phyloP scores from a whole-genome alignment of 2,329 filamentous ascomycete species.

The Tothia fuscella region DNA sequence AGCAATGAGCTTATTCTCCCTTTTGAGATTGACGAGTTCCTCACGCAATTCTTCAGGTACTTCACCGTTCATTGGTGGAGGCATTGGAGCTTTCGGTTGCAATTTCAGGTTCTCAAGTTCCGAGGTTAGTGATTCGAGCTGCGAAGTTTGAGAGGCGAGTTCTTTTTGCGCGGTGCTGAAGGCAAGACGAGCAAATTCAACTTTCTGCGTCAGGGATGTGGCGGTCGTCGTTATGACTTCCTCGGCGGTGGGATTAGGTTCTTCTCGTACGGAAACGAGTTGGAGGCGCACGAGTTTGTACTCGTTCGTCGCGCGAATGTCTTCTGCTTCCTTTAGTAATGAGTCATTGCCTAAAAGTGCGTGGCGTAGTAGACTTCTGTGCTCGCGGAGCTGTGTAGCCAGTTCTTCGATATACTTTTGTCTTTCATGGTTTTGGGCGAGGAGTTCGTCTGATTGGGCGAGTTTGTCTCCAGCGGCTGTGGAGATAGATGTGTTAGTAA shows the following conservation, averaged over 20 bases:
- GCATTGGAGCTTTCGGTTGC: slow-evolving; percentile 9
- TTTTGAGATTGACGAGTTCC: slow-evolving; percentile 56
- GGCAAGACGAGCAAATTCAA: slow-evolving; percentile 9
- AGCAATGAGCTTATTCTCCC: slow-evolving; percentile 66
- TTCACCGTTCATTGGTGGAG: slow-evolving; percentile 14
- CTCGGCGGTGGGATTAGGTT: slow-evolving; percentile 1
- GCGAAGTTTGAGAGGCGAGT: slow-evolving; percentile 1
- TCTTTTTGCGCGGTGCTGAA: slow-evolving; percentile 13
- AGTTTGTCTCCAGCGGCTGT: slow-evolving; percentile 7
- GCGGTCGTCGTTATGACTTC: slow-evolving; percentile 9
- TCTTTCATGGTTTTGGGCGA: slow-evolving; percentile 12
- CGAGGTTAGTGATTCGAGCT: neutral
- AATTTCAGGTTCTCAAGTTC: slow-evolving; percentile 12
- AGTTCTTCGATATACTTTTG: slow-evolving; percentile 15
- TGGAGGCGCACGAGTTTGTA: slow-evolving; percentile 14
- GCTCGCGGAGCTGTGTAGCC: slow-evolving; percentile 15
- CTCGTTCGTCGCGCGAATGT: slow-evolving; percentile 14
- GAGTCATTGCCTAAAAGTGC: slow-evolving; percentile 12
- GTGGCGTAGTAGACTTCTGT: slow-evolving; percentile 16
- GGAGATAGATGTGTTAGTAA: slow-evolving; percentile 1
- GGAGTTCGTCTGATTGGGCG: slow-evolving; percentile 7
- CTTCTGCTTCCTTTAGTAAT: slow-evolving; percentile 8
- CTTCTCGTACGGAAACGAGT: slow-evolving; percentile 13
- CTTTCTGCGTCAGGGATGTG: slow-evolving; percentile 17
- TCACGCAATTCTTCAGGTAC: slow-evolving; percentile 24